Evolutionary conservation across 2,329 filamentous ascomycete genomes (phyloP).

Genomic region (Trichoderma breve): DNA sequence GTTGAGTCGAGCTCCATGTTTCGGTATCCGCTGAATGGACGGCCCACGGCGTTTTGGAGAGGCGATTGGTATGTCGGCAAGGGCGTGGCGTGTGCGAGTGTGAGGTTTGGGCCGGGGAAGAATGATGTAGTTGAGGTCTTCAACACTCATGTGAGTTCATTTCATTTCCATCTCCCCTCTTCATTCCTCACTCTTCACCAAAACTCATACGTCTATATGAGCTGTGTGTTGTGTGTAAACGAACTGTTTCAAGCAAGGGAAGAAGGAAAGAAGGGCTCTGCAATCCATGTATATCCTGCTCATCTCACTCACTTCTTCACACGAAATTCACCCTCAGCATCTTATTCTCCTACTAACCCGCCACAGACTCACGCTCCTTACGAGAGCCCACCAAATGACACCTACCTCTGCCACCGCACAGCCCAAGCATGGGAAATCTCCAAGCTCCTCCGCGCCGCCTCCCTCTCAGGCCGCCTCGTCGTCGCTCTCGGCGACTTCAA

Average conservation of each 20-base stretch:
- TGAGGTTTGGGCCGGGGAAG: conserved; percentile 64
- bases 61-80: conserved; percentile 98
- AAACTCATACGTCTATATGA: not conserved
- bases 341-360: not conserved
- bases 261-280: too few relatives aligned
- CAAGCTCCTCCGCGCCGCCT: conserved; percentile 80
- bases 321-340: not conserved
- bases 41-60: conserved; percentile 88
- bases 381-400: conserved; percentile 73
- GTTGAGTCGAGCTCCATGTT: conserved; percentile 87
- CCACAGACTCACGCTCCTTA: conserved; percentile 77
- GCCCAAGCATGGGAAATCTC: conserved; percentile 94
- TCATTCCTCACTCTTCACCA: not conserved
- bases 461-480: conserved; percentile 77
- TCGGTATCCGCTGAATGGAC: conserved; percentile 84
- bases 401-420: conserved; percentile 85
- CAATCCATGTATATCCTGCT: not conserved
- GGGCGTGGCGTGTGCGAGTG: conserved; percentile 79
- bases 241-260: not conserved
- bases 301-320: not conserved
- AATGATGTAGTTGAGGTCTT: conserved; percentile 82
- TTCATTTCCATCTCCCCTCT: not conserved
- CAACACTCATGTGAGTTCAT: conserved; percentile 71
- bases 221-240: not conserved
- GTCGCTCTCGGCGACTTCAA: conserved; percentile 93